These are phyloP conservation scores for Trichoderma cornu-damae DNA, from an alignment of 2,329 filamentous ascomycete species.

Conservation along the genomic window DNA sequence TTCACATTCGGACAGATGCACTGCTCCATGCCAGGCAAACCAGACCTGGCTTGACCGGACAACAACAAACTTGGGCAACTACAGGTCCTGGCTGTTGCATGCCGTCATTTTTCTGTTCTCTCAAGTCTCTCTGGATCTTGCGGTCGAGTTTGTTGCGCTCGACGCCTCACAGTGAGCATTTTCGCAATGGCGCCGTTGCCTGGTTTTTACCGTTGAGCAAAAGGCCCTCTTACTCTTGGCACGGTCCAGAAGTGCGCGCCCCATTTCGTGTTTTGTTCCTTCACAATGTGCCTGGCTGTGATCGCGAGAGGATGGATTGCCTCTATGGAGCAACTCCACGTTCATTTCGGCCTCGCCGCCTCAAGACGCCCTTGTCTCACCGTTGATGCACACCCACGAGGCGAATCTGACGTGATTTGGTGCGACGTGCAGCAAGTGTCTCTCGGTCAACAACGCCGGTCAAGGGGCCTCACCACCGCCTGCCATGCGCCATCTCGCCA, in stretches of 20 bases:
- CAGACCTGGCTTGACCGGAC: neutral
- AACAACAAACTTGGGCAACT: neutral
- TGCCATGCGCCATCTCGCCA: neutral
- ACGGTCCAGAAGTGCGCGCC: neutral
- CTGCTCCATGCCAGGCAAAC: neutral
- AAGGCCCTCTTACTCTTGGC: neutral
- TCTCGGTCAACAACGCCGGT: slow-evolving; percentile 7
- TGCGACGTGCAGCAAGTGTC: neutral
- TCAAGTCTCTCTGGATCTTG: neutral
- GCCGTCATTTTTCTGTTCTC: neutral
- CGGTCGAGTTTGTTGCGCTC: slow-evolving; percentile 6
- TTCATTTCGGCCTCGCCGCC: slow-evolving; percentile 17
- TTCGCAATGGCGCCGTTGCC: neutral
- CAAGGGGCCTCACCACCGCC: slow-evolving; percentile 1
- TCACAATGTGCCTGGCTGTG: neutral
- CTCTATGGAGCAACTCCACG: slow-evolving; percentile 15
- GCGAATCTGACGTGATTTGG: slow-evolving; percentile 15
- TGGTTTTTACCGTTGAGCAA: neutral
- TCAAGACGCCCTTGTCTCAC: slow-evolving; percentile 12
- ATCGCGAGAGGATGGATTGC: neutral
- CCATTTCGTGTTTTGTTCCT: neutral
- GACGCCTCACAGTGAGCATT: slow-evolving; percentile 5
- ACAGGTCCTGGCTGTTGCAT: neutral
- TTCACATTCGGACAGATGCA: neutral
- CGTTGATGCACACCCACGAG: slow-evolving; percentile 4